Conservation (phyloP, 2,329 filamentous ascomycete species). For the Malbranchea zuffiana region DNA sequence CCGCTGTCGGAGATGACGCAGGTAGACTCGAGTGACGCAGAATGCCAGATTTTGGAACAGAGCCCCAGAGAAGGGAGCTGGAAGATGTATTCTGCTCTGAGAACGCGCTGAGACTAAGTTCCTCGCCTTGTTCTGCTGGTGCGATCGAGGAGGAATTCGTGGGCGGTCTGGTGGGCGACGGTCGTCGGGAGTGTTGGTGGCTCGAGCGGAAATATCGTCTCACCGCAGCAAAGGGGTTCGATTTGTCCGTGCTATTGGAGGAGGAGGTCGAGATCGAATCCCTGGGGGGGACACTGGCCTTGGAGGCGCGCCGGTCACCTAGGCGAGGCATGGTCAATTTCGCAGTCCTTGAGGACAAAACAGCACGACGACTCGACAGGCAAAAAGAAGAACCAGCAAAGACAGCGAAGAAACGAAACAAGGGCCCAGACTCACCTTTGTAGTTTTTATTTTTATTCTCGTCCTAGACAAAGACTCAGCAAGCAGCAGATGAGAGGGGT, state of each 20-base stretch:
- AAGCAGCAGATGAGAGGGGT: constrained; percentile 3
- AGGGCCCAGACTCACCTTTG: background rate
- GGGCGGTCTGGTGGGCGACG: background rate
- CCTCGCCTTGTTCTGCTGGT: constrained; percentile 3
- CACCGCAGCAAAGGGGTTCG: constrained; percentile 14
- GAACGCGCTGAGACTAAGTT: background rate
- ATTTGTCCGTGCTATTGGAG: constrained; percentile 7
- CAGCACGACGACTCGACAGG: background rate
- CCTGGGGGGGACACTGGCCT: background rate
- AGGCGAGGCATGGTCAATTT: constrained; percentile 3
- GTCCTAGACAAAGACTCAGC: constrained; percentile 1
- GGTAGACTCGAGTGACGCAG: constrained; percentile 8
- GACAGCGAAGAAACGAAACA: background rate
- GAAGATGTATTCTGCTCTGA: background rate
- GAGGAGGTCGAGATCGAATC: constrained; percentile 3
- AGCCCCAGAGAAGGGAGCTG: background rate
- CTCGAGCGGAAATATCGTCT: constrained; percentile 15
- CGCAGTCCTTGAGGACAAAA: background rate
- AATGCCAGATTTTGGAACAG: background rate
- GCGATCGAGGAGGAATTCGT: constrained; percentile 8
- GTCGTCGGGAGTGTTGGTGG: constrained; percentile 4
- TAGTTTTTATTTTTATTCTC: constrained; percentile 7
- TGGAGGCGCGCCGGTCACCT: constrained; percentile 9
- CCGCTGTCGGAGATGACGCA: constrained; percentile 2
- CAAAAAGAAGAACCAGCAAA: background rate